These are phyloP conservation scores for Linum tenue DNA, from an alignment of 345 rosid species.

Conservation along the genomic window DNA sequence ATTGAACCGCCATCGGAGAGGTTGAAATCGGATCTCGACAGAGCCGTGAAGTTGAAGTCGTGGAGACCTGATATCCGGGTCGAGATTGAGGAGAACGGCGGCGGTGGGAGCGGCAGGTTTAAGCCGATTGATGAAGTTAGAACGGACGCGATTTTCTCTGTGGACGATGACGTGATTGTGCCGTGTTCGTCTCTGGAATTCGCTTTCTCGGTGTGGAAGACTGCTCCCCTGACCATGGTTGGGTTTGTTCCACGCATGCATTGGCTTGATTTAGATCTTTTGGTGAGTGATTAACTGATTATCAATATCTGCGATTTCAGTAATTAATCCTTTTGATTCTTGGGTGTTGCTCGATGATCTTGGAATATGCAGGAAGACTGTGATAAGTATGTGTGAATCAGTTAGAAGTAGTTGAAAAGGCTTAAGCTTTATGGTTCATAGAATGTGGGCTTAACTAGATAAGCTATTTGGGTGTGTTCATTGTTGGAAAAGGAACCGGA, in stretches of 20 bases:
- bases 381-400: too few species aligned
- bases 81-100: conserved; percentile 10
- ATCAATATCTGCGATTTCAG: too few species aligned
- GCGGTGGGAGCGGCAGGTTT: conserved; percentile 14
- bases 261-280: conserved; percentile 9
- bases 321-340: too few species aligned
- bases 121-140: conserved; percentile 15
- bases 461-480: background rate
- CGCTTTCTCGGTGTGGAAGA: conserved; percentile 23
- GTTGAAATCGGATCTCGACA: conserved; percentile 11
- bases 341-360: background rate
- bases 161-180: conserved; percentile 24
- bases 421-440: too few species aligned
- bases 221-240: conserved; percentile 22
- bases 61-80: conserved; percentile 3
- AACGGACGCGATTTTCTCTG: conserved; percentile 26
- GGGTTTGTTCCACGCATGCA: conserved; percentile 27
- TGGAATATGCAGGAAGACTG: too few species aligned
- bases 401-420: too few species aligned
- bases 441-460: background rate
- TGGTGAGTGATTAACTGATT: conserved; percentile 11
- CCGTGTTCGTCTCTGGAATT: conserved; percentile 24
- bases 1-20: conserved; percentile 11
- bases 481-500: background rate
- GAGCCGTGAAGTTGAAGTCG: conserved; percentile 10